Conservation (phyloP, 306 rosid species). For the Geum urbanum region DNA sequence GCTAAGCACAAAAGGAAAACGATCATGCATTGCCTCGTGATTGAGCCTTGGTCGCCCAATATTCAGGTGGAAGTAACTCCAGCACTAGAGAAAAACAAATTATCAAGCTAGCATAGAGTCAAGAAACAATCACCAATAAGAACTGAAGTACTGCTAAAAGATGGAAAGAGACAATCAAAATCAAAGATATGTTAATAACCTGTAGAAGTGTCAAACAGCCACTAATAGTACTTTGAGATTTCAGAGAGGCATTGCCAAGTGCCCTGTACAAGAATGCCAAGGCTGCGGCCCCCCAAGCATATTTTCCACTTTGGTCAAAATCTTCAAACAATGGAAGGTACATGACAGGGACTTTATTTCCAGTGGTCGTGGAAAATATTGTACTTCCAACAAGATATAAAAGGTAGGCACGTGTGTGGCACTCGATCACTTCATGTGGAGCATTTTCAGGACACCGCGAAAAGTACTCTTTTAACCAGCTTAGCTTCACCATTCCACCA, state of each 20-base stretch:
- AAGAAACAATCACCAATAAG: not conserved
- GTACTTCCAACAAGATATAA: constrained; percentile 98
- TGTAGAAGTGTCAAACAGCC: constrained; percentile 95
- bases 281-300: constrained; percentile 98
- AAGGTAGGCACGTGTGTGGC: constrained; percentile 95
- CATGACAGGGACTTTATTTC: constrained; percentile 99
- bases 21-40: constrained; percentile 64
- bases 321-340: constrained; percentile 91
- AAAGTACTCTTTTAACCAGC: constrained; percentile 96
- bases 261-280: constrained; percentile 89
- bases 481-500: constrained; percentile 99
- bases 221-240: constrained; percentile 96
- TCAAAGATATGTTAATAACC: constrained; percentile 37
- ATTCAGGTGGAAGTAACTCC: constrained; percentile 97
- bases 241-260: constrained; percentile 89
- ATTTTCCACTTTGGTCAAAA: constrained; percentile 71
- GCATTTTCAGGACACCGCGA: constrained; percentile 85
- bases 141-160: constrained; percentile 10
- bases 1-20: constrained; percentile 89
- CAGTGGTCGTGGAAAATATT: constrained; percentile 94
- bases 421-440: constrained; percentile 61
- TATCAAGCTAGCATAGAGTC: constrained; percentile 7
- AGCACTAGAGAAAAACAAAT: constrained; percentile 56
- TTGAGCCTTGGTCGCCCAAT: constrained; percentile 95
- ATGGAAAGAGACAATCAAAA: constrained; percentile 3